A percentile compares a stretch with the other conserved stretches of the same genome.
These are phyloP conservation scores for Globisporangium okanoganense DNA, from an alignment of 352 stramenopile species.

Conservation along the genomic window DNA sequence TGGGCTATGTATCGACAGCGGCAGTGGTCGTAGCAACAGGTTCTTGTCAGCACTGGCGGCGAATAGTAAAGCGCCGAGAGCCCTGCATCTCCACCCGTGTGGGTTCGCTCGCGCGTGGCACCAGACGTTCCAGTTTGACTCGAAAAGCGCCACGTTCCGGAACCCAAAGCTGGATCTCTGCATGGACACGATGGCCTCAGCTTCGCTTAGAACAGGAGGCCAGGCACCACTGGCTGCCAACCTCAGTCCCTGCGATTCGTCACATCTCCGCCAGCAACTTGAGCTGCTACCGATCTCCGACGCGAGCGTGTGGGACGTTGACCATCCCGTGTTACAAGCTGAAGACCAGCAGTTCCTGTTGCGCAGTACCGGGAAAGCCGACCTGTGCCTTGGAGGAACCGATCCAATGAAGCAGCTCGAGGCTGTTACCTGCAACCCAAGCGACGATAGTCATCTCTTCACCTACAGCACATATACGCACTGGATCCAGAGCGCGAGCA, in stretches of 20 bases:
- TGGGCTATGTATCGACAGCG: slow-evolving; percentile 11
- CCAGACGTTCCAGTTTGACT: slow-evolving; percentile 10
- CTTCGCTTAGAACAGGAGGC: neutral
- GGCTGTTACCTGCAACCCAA: neutral
- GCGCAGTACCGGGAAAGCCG: slow-evolving; percentile 9
- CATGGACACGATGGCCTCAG: slow-evolving; percentile 1
- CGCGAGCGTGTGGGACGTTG: neutral
- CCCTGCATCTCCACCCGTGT: neutral
- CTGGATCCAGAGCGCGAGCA: slow-evolving; percentile 4
- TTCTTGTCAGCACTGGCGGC: neutral
- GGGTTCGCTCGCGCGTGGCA: neutral
- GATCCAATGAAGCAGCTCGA: neutral
- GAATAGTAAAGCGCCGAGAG: neutral
- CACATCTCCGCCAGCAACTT: neutral
- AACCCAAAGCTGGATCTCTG: slow-evolving; percentile 3
- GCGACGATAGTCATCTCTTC: neutral
- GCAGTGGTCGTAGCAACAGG: neutral
- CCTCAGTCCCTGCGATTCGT: neutral
- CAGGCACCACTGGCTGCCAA: neutral
- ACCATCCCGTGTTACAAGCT: neutral
- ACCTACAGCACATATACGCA: slow-evolving; percentile 6
- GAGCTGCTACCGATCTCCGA: neutral
- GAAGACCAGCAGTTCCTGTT: slow-evolving; percentile 5
- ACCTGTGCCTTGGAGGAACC: slow-evolving; percentile 5
- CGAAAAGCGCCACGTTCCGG: neutral